Evolutionary conservation across 331 rosid genomes (phyloP).

Genomic region (Malus hybrid): DNA sequence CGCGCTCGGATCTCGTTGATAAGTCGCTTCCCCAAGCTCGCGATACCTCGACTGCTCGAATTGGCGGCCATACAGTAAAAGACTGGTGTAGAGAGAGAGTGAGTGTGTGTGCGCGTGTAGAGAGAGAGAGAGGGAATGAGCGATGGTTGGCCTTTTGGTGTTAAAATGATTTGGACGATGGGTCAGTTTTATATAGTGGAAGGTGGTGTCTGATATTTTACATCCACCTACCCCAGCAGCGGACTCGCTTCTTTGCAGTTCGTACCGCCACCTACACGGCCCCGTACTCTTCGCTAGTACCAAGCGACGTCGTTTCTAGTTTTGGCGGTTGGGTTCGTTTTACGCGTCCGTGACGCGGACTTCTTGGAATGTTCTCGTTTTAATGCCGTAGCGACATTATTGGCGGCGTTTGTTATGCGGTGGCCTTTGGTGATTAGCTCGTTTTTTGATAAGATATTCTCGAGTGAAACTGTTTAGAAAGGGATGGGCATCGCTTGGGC

Average conservation of each 20-base stretch:
- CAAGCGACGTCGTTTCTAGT: not conserved
- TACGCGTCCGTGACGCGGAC: not conserved
- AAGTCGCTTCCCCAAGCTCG: slow-evolving; percentile 50
- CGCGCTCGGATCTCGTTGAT: slow-evolving; percentile 49
- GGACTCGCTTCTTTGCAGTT: not conserved
- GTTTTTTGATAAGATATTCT: not conserved
- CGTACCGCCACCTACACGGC: not conserved
- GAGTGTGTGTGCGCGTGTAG: not conserved
- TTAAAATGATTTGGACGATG: not conserved
- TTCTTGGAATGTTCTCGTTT: not conserved
- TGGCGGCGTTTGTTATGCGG: not conserved
- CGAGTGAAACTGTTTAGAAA: too few relatives aligned
- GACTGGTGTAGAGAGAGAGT: not conserved
- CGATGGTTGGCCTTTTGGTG: not conserved
- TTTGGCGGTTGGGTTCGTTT: not conserved
- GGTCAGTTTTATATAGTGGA: not conserved
- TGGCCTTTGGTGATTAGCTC: not conserved
- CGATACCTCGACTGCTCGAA: slow-evolving; percentile 61
- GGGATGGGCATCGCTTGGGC: too few relatives aligned
- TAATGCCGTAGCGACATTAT: not conserved
- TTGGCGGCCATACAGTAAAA: slow-evolving; percentile 82
- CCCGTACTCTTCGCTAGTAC: not conserved
- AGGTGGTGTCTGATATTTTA: not conserved
- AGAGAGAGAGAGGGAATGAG: not conserved
- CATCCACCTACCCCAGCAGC: not conserved